Conservation (phyloP, 2,329 filamentous ascomycete species). For the Dendryphion nanum region DNA sequence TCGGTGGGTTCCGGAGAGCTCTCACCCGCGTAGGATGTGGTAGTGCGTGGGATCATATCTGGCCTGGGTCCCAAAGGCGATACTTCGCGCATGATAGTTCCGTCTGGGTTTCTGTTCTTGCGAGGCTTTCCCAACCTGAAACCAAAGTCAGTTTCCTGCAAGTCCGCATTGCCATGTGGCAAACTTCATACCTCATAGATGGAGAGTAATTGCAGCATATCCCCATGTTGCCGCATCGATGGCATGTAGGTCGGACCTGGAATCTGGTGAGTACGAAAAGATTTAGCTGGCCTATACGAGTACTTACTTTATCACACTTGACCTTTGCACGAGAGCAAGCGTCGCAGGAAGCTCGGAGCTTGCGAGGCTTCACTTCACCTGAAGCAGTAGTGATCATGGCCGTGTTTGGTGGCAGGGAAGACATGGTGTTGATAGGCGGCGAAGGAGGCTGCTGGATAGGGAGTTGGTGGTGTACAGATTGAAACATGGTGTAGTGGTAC, state of each 20-base stretch:
- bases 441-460: constrained; percentile 20
- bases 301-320: constrained; percentile 38
- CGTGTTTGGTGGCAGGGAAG: constrained; percentile 11
- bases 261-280: too few relatives aligned
- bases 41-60: constrained; percentile 32
- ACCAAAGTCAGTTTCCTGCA: constrained; percentile 13
- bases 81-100: constrained; percentile 33
- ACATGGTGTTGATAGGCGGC: constrained; percentile 24
- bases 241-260: constrained; percentile 32
- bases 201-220: constrained; percentile 42
- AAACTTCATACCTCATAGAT: constrained; percentile 35
- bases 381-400: constrained; percentile 20
- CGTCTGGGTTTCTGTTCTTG: constrained; percentile 37
- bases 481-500: constrained; percentile 25
- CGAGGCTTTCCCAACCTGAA: constrained; percentile 35
- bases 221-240: constrained; percentile 36
- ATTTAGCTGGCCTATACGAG: too few relatives aligned
- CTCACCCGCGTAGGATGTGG: constrained; percentile 23
- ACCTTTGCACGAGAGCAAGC: constrained; percentile 40
- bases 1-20: constrained; percentile 38
- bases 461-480: constrained; percentile 25
- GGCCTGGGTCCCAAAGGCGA: constrained; percentile 30
- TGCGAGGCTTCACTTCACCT: constrained; percentile 31
- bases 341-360: constrained; percentile 39
- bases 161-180: background rate